Conservation (phyloP, 768 basidiomycete genomes). For the Suillus alpinus region DNA sequence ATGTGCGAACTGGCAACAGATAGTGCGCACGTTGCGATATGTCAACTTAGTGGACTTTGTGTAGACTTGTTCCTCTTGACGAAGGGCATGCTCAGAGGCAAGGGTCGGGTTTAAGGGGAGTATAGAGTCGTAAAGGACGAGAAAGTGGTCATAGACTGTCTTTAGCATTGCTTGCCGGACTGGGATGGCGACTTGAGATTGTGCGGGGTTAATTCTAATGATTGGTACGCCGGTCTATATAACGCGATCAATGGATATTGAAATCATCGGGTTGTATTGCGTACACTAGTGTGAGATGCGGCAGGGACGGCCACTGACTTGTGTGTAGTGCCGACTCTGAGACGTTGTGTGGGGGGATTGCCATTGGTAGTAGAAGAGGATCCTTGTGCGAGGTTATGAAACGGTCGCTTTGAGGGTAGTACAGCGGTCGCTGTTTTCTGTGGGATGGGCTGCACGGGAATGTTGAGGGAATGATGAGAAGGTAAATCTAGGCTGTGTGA, state of each 20-base stretch:
- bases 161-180: conserved; percentile 79
- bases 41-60: conserved; percentile 70
- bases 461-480: conserved; percentile 33
- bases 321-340: conserved; percentile 46
- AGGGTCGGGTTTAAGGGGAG: conserved; percentile 53
- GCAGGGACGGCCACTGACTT: conserved; percentile 44
- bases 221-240: conserved; percentile 59
- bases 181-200: conserved; percentile 68
- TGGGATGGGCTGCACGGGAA: conserved; percentile 31
- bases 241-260: not conserved
- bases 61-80: conserved; percentile 81
- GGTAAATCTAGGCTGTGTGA: conserved; percentile 50
- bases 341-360: conserved; percentile 59
- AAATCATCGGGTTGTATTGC: not conserved
- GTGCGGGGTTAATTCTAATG: conserved; percentile 62
- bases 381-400: conserved; percentile 25
- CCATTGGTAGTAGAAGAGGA: conserved; percentile 20
- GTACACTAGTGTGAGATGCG: conserved; percentile 32
- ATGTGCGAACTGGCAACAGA: not conserved
- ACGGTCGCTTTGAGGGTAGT: conserved; percentile 53
- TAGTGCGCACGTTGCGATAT: conserved; percentile 69
- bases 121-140: conserved; percentile 60
- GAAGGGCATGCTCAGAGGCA: conserved; percentile 75
- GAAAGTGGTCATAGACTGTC: conserved; percentile 69
- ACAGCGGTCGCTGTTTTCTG: conserved; percentile 8